Conservation (phyloP, 495 filamentous ascomycete species). For the Apodospora peruviana region DNA sequence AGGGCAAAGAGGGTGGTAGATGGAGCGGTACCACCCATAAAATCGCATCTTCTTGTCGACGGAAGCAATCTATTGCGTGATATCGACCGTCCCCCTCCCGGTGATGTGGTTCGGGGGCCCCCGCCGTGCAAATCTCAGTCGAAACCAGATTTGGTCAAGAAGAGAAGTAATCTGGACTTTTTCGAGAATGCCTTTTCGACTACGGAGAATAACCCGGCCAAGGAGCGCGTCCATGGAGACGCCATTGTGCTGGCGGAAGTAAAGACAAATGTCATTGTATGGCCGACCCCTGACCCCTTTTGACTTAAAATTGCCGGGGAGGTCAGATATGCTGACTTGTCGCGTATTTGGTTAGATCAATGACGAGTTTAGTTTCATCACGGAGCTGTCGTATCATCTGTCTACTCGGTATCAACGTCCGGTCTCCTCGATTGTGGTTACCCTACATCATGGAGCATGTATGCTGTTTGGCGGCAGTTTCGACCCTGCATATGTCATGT, state of each 20-base stretch:
- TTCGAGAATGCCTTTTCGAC: conserved; percentile 43
- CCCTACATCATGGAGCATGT: conserved; percentile 66
- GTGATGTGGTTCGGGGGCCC: conserved; percentile 20
- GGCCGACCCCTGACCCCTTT: conserved; percentile 22
- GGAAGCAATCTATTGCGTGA: conserved; percentile 30
- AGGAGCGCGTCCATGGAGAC: conserved; percentile 56
- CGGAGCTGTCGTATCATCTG: conserved; percentile 61
- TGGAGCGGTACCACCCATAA: no score
- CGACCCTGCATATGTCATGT: conserved; percentile 75
- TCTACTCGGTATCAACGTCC: conserved; percentile 68
- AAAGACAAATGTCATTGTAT: conserved; percentile 76
- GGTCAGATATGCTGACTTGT: no score
- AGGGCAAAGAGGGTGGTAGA: conserved; percentile 32
- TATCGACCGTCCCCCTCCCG: conserved; percentile 31
- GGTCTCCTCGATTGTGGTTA: conserved; percentile 65
- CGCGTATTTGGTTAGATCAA: conserved; percentile 53
- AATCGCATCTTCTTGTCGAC: conserved; percentile 30
- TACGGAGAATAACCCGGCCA: conserved; percentile 35
- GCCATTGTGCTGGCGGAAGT: conserved; percentile 75
- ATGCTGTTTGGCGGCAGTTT: conserved; percentile 68
- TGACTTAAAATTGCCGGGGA: no score
- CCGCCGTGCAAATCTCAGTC: conserved; percentile 18
- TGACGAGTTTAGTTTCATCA: conserved; percentile 65
- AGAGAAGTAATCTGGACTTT: conserved; percentile 37
- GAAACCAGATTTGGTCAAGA: conserved; percentile 31